phyloP scores from a whole-genome alignment of 2,329 filamentous ascomycete genomes.

The Pseudocercospora pini-densiflorae region DNA sequence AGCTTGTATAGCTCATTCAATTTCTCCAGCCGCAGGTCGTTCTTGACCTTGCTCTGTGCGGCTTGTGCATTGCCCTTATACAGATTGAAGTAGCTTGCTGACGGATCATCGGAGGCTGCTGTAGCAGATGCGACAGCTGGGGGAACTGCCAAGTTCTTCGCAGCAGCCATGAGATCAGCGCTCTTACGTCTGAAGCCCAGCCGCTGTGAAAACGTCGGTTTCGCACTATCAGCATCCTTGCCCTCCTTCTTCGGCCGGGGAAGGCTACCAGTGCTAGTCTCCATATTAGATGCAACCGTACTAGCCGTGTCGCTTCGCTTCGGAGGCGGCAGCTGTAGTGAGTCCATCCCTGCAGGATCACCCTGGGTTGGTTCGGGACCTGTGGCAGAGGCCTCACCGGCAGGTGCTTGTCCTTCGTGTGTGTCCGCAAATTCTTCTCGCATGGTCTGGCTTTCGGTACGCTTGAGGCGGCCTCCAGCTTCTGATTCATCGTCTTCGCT shows the following conservation, averaged over 20 bases:
- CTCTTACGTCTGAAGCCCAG: constrained; percentile 60
- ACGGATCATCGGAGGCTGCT: constrained; percentile 46
- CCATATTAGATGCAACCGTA: constrained; percentile 23
- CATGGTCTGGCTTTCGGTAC: constrained; percentile 39
- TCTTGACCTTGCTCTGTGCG: constrained; percentile 70
- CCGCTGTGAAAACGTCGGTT: constrained; percentile 47
- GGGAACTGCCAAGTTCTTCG: constrained; percentile 16
- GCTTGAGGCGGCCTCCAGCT: constrained; percentile 26
- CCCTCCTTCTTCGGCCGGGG: constrained; percentile 10
- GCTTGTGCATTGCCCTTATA: constrained; percentile 70
- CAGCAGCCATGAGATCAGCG: constrained; percentile 43
- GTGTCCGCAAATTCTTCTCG: constrained; percentile 40
- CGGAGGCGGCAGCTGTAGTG: constrained; percentile 26
- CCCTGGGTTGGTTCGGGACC: constrained; percentile 2
- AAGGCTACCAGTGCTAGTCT: constrained; percentile 13
- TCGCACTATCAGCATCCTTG: constrained; percentile 18
- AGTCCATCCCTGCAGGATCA: constrained; percentile 18
- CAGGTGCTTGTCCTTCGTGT: constrained; percentile 33
- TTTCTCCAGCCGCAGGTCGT: constrained; percentile 83
- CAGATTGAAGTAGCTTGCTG: constrained; percentile 82
- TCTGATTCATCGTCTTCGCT: constrained; percentile 59
- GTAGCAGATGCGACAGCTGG: constrained; percentile 5
- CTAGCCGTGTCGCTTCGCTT: constrained; percentile 30
- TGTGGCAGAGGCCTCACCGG: constrained; percentile 16
- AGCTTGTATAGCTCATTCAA: constrained; percentile 91